Base-by-base conservation (phyloP, 176 grass and related monocot genomes). In the Paspalum vaginatum region DNA sequence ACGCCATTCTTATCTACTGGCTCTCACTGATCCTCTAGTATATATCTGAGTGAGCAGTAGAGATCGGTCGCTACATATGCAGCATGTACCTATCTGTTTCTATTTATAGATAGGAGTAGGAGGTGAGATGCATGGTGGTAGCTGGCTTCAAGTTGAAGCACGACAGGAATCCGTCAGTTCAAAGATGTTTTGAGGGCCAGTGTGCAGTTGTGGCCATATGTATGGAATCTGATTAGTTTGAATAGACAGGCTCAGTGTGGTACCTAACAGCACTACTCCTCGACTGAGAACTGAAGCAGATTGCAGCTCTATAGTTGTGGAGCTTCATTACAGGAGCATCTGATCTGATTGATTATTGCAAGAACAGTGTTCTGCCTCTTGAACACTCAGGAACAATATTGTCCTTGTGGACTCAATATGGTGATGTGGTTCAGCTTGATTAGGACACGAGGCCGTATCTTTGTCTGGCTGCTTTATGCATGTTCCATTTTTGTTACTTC, bases 1-100 rank as follows among this genome's bases (percentile, higher is more conserved):
- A 79, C 60, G 88, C 88, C 94, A 97, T 97, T 64, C 14, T 63
- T 11, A 32, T 32, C 32, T 32, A 2, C 32, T 32, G 3, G 32
- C n/a, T n/a, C n/a, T n/a, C n/a, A n/a, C n/a, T n/a, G n/a, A n/a
- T n/a, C n/a, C n/a, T n/a, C n/a, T 32, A 32, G 32, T 32, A 32
- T 32, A 32, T 32, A 32, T 32, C 32, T 32, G 32, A 32, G 32
- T 3, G 32, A 32, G 32, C 32, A 2, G 32, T 32, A 32, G 32
- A 32, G 32, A 32, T 32, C 32, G 32, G 32, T 32, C 32, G 27
- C 27, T 16, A 38, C 26, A 38, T 3, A 15, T 77, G 42, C 11
- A 69, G 15, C 43, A 69, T 5, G 20, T 22, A 69, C 20, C 20
- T 6, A n/a, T 18, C 53, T 9, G n/a, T 12, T 59, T 3, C 56